Conservation (phyloP, 1,284 basidiomycete species). For the Sanghuangporus weigelae region DNA sequence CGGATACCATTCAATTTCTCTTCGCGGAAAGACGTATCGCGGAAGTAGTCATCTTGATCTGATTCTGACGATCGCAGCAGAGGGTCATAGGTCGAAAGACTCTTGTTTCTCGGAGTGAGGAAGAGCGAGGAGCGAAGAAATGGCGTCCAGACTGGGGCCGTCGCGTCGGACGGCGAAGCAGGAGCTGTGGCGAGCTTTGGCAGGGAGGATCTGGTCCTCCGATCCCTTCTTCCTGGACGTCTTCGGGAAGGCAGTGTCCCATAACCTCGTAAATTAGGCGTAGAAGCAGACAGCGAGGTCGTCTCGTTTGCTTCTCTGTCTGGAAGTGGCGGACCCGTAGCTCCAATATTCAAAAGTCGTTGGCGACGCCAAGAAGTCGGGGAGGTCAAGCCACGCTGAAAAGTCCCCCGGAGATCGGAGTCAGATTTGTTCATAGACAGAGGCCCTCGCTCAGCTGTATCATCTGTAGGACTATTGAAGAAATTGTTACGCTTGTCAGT, state of each 20-base stretch:
- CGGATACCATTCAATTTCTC: slow-evolving; percentile 79
- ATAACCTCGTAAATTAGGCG: slow-evolving; percentile 33
- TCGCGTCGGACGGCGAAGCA: slow-evolving; percentile 14
- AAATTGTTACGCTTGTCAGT: background rate
- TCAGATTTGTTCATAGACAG: slow-evolving; percentile 10
- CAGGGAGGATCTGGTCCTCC: slow-evolving; percentile 30
- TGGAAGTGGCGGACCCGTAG: slow-evolving; percentile 13
- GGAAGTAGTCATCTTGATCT: slow-evolving; percentile 26
- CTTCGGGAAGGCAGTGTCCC: slow-evolving; percentile 40
- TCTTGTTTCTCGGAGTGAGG: slow-evolving; percentile 30
- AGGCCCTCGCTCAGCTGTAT: background rate
- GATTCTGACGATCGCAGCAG: slow-evolving; percentile 33
- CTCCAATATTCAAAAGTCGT: slow-evolving; percentile 46
- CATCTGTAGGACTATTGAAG: background rate
- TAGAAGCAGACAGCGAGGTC: slow-evolving; percentile 25
- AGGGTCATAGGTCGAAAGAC: slow-evolving; percentile 71
- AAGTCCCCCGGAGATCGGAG: slow-evolving; percentile 17
- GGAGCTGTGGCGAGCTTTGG: slow-evolving; percentile 22
- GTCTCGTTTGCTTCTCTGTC: slow-evolving; percentile 18
- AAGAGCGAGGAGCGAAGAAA: slow-evolving; percentile 38
- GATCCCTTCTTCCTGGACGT: slow-evolving; percentile 25
- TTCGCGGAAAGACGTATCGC: slow-evolving; percentile 45
- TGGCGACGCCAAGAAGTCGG: slow-evolving; percentile 46
- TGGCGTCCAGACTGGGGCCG: slow-evolving; percentile 29
- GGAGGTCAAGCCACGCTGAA: slow-evolving; percentile 31